phyloP scores from a whole-genome alignment of 1,284 basidiomycete genomes.

The Rhodotorula sp. region DNA sequence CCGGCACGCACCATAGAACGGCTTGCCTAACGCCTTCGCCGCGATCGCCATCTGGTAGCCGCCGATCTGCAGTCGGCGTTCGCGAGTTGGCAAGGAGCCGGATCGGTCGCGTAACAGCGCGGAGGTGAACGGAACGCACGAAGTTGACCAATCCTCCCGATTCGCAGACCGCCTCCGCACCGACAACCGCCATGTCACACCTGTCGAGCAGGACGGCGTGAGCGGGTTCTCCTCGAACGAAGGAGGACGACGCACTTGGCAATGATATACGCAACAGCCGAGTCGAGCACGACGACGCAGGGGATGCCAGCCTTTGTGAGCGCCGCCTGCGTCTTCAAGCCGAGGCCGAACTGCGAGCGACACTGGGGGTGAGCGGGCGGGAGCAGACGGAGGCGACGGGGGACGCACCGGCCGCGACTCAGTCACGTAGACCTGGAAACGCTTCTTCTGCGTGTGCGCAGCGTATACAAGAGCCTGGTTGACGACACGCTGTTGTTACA shows the following conservation, averaged over 20 bases:
- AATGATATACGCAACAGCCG: conserved; percentile 96
- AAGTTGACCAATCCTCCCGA: conserved; percentile 73
- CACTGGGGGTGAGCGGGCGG: no score
- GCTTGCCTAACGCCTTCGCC: conserved; percentile 90
- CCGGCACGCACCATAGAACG: conserved; percentile 75
- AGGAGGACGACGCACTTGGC: conserved; percentile 59
- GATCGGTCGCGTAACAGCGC: no score
- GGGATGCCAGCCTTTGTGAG: conserved; percentile 85
- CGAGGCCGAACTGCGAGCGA: conserved; percentile 53
- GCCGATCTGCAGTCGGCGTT: conserved; percentile 59
- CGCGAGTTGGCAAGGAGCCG: no score
- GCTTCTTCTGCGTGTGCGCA: conserved; percentile 79
- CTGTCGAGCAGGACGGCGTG: neutral
- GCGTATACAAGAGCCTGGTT: conserved; percentile 81
- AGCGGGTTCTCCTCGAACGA: neutral
- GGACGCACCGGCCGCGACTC: conserved; percentile 82
- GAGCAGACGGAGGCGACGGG: neutral
- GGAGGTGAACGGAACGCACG: conserved; percentile 44
- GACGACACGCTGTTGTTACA: conserved; percentile 81
- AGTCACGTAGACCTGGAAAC: conserved; percentile 96
- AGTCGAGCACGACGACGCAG: conserved; percentile 91
- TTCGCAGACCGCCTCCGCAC: conserved; percentile 81
- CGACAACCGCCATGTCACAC: conserved; percentile 90
- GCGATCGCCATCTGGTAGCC: conserved; percentile 94
- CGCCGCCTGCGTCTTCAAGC: conserved; percentile 82